Percentiles rank a stretch among this genome's conserved stretches.
Evolutionary conservation across 75 land plant species (phyloP).

Genomic region (Picea sitchensis): DNA sequence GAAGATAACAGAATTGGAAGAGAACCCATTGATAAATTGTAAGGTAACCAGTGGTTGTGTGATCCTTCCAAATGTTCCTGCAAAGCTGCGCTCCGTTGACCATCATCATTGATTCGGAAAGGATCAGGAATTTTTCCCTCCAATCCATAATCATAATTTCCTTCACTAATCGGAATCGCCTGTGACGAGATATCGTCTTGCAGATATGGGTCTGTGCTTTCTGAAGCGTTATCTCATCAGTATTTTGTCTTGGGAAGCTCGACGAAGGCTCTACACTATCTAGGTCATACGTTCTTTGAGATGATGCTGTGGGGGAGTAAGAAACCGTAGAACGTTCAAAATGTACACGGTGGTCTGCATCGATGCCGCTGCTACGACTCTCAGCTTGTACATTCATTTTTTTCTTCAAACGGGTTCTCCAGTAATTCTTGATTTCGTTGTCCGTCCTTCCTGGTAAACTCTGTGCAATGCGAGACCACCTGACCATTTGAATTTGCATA

Average conservation of each 20-base stretch:
- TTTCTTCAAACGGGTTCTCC: slow-evolving; percentile 6
- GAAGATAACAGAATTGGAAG: neutral
- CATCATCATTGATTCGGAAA: neutral
- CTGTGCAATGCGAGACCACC: slow-evolving; percentile 14
- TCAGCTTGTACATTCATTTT: neutral
- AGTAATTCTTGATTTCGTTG: slow-evolving; percentile 18
- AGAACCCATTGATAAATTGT: neutral
- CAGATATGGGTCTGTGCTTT: no score
- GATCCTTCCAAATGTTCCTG: neutral
- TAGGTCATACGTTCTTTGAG: neutral
- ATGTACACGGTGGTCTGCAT: neutral
- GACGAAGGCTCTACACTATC: neutral
- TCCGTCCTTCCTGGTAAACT: slow-evolving; percentile 14
- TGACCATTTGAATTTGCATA: neutral
- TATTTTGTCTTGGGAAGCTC: neutral
- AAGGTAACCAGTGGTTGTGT: neutral
- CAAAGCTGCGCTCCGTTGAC: neutral
- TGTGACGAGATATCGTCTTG: no score
- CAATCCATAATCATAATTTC: no score
- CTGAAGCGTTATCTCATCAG: neutral
- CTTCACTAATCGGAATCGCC: no score
- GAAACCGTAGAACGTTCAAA: neutral
- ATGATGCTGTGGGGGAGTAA: neutral
- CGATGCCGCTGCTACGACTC: neutral
- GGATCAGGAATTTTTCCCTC: no score